A percentile compares a stretch with the other conserved stretches of the same genome.
Conservation (phyloP, 1,284 basidiomycete genomes). For the Pseudozyma tsukubaensis region DNA sequence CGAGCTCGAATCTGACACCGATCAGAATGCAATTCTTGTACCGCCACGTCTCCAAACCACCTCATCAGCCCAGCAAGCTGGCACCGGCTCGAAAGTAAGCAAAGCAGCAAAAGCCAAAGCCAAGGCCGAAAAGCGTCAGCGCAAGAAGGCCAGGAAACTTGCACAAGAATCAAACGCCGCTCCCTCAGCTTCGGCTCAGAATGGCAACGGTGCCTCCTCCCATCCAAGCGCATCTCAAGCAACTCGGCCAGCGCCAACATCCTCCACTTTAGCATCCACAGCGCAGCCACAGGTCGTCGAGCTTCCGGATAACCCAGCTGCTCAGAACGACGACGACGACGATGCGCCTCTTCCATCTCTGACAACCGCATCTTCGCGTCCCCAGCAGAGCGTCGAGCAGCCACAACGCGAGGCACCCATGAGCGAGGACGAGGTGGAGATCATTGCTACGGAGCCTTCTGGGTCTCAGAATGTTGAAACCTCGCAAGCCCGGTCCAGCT, state of each 20-base stretch:
- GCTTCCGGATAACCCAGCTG: not conserved
- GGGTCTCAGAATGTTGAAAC: not conserved
- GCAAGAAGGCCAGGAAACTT: too few relatives aligned
- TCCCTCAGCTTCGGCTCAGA: not conserved
- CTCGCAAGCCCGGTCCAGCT: conserved; percentile 11
- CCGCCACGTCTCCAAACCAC: not conserved
- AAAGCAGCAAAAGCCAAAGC: too few relatives aligned
- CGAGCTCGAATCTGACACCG: not conserved
- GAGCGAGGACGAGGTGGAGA: conserved; percentile 32
- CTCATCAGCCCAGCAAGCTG: not conserved
- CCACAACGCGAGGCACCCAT: not conserved
- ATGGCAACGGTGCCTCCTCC: conserved; percentile 1
- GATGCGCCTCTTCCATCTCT: conserved; percentile 17
- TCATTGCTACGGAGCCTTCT: conserved; percentile 10
- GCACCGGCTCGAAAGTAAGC: not conserved
- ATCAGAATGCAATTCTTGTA: not conserved
- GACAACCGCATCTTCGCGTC: not conserved
- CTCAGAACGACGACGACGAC: not conserved
- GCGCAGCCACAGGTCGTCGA: not conserved
- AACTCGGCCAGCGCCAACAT: not conserved
- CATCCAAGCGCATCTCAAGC: not conserved
- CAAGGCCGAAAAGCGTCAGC: too few relatives aligned
- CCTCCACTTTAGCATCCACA: not conserved
- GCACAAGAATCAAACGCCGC: too few relatives aligned
- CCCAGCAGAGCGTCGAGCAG: not conserved